phyloP scores from a whole-genome alignment of 768 basidiomycete genomes.

The Phanerodontia chrysosporium region DNA sequence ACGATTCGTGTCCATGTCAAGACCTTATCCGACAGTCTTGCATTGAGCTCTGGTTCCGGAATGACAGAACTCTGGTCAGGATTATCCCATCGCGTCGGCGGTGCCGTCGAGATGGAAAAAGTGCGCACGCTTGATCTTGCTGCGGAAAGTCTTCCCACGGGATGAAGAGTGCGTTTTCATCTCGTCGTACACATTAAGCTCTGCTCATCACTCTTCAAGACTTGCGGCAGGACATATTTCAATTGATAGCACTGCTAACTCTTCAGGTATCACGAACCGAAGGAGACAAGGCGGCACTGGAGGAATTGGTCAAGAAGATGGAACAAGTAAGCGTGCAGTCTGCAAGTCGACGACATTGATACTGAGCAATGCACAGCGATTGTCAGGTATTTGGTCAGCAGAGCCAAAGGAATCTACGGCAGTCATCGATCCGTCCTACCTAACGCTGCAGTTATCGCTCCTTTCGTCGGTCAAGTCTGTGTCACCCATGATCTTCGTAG shows the following conservation, averaged over 20 bases:
- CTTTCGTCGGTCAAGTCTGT: neutral
- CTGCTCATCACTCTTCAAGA: constrained; percentile 5
- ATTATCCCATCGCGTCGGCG: constrained; percentile 24
- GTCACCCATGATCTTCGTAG: neutral
- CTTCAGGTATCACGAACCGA: neutral
- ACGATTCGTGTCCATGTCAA: constrained; percentile 29
- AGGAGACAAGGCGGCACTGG: constrained; percentile 1
- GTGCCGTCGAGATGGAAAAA: neutral
- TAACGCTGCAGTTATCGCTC: neutral
- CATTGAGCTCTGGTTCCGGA: constrained; percentile 67
- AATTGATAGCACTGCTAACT: constrained; percentile 20
- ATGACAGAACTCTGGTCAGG: constrained; percentile 68
- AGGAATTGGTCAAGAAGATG: neutral
- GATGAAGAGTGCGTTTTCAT: neutral
- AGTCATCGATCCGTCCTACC: neutral
- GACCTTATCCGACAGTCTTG: constrained; percentile 44
- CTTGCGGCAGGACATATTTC: constrained; percentile 17
- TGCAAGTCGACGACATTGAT: neutral
- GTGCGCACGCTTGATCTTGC: neutral
- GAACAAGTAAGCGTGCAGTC: neutral
- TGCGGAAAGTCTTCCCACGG: neutral
- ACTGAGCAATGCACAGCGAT: neutral
- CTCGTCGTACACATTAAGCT: neutral
- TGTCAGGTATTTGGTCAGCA: neutral
- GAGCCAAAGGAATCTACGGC: neutral